phyloP scores from a whole-genome alignment of 2,329 filamentous ascomycete species.

The Mycosphaerella sp. region DNA sequence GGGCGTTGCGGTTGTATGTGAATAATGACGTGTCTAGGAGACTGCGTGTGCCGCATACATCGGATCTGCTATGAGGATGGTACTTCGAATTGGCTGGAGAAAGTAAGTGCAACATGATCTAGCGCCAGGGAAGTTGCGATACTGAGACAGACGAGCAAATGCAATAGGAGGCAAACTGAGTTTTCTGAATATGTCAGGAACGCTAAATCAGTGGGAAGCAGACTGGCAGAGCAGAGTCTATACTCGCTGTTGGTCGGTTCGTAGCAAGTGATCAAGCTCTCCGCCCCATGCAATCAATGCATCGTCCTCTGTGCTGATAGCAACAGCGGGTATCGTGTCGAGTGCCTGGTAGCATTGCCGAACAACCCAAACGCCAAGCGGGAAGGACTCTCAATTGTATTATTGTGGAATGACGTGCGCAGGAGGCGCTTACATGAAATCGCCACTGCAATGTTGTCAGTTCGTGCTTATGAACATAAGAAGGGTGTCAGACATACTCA shows the following conservation, averaged over 20 bases:
- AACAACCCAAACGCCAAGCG: not conserved
- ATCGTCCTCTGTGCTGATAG: not conserved
- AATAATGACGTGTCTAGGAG: not conserved
- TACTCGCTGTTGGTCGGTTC: slow-evolving; percentile 5
- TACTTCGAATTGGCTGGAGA: not conserved
- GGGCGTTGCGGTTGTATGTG: not conserved
- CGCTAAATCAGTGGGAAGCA: slow-evolving; percentile 7
- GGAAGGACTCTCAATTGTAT: not conserved
- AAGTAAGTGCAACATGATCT: not conserved
- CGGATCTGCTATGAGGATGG: not conserved
- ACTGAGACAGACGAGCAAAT: not conserved
- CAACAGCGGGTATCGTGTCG: not conserved
- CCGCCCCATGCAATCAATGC: not conserved
- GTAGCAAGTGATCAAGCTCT: not conserved
- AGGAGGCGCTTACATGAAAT: slow-evolving; percentile 11
- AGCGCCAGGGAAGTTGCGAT: too few species aligned
- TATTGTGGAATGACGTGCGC: too few species aligned
- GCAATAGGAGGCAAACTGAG: not conserved
- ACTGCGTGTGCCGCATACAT: not conserved
- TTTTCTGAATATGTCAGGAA: slow-evolving; percentile 3
- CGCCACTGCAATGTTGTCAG: slow-evolving; percentile 8
- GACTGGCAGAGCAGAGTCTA: slow-evolving; percentile 3
- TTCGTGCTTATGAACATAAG: not conserved
- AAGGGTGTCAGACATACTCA: slow-evolving; percentile 57
- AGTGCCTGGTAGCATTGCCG: not conserved